Conservation (phyloP, 139 green algal species). For the Chlorella vulgaris region DNA sequence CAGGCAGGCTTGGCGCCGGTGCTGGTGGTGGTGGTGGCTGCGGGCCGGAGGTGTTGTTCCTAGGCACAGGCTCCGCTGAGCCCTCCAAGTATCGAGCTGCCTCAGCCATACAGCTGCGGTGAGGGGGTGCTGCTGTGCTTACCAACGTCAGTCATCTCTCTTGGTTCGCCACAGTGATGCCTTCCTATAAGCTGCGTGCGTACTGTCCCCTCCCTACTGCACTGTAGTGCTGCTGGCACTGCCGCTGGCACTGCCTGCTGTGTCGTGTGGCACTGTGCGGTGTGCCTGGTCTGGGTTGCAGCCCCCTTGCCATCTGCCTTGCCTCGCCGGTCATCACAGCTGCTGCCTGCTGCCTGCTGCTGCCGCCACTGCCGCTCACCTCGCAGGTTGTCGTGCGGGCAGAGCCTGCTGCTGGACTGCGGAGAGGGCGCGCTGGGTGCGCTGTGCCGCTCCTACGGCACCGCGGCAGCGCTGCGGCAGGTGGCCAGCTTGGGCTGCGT, state of each 20-base stretch:
- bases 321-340: too few relatives aligned
- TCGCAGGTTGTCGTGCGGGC: slow-evolving; percentile 34
- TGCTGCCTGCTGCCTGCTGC: too few relatives aligned
- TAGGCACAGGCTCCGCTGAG: slow-evolving; percentile 86
- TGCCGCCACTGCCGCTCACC: not conserved
- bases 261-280: too few relatives aligned
- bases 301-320: not conserved
- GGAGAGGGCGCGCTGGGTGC: slow-evolving; percentile 72
- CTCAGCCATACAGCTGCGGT: slow-evolving; percentile 61
- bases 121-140: not conserved
- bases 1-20: not conserved
- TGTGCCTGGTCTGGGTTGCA: too few relatives aligned
- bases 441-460: slow-evolving; percentile 20
- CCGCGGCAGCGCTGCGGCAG: not conserved
- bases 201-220: too few relatives aligned
- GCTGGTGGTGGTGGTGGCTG: too few relatives aligned
- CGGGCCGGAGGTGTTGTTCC: slow-evolving; percentile 64
- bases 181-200: too few relatives aligned
- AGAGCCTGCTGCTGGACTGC: slow-evolving; percentile 76
- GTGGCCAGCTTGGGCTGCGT: slow-evolving; percentile 59
- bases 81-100: slow-evolving; percentile 80
- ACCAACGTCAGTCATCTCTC: too few relatives aligned
- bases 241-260: too few relatives aligned
- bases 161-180: too few relatives aligned
- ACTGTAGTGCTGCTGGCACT: too few relatives aligned